Evolutionary conservation across 805 yeast genomes (phyloP).

Genomic region (Wickerhamomyces sydowiorum): DNA sequence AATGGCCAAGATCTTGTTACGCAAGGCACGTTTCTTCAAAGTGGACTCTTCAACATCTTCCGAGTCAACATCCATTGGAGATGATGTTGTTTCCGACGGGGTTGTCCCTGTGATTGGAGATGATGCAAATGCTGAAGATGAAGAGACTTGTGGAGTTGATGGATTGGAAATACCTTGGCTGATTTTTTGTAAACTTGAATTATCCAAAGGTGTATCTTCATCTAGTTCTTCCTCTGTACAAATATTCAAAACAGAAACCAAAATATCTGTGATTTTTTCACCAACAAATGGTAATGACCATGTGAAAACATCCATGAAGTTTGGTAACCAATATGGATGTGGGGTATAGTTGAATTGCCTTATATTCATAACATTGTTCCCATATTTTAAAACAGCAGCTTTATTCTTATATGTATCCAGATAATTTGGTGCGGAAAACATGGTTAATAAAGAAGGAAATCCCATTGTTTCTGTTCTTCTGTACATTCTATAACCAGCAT

Average conservation of each 20-base stretch:
- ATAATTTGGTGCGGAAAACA: slow-evolving; percentile 95
- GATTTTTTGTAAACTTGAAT: not conserved
- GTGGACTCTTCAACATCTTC: slow-evolving; percentile 19
- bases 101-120: not conserved
- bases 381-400: slow-evolving; percentile 92
- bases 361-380: slow-evolving; percentile 87
- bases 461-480: slow-evolving; percentile 77
- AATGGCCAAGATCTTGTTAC: slow-evolving; percentile 89
- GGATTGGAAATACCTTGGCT: slow-evolving; percentile 6
- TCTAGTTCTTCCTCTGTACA: slow-evolving; percentile 94
- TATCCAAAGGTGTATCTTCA: slow-evolving; percentile 53
- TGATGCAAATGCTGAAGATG: slow-evolving; percentile 5
- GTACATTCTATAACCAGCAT: slow-evolving; percentile 94
- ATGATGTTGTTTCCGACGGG: not conserved
- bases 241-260: slow-evolving; percentile 81
- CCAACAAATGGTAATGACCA: slow-evolving; percentile 98
- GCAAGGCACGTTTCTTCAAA: slow-evolving; percentile 46
- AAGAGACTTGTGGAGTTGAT: not conserved
- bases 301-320: slow-evolving; percentile 94
- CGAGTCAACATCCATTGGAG: slow-evolving; percentile 3
- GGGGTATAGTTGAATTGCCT: slow-evolving; percentile 90
- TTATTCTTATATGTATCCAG: slow-evolving; percentile 88
- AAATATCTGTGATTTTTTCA: slow-evolving; percentile 90
- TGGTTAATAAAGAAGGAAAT: slow-evolving; percentile 84
- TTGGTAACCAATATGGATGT: slow-evolving; percentile 96